Conservation (phyloP, 495 filamentous ascomycete genomes). For the Podospora sp. region DNA sequence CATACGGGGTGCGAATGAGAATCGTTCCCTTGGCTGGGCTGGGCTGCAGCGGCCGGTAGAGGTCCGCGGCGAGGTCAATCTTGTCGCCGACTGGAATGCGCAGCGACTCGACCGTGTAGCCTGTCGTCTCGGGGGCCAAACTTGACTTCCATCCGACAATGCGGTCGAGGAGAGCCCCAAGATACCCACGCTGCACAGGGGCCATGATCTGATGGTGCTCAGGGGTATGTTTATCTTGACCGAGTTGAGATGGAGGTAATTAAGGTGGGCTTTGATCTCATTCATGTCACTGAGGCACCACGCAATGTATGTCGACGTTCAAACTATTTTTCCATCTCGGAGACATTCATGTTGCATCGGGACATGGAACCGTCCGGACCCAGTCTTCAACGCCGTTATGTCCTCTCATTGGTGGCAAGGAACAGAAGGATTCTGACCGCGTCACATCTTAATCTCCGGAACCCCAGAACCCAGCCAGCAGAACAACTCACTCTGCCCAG, state of each 20-base stretch:
- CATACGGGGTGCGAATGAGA: conserved; percentile 19
- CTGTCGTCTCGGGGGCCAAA: neutral
- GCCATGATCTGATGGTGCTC: neutral
- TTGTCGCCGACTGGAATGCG: neutral
- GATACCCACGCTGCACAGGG: neutral
- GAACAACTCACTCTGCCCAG: too few relatives aligned
- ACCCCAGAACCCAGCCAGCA: neutral
- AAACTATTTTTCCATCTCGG: too few relatives aligned
- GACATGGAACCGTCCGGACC: too few relatives aligned
- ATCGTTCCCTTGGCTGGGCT: neutral
- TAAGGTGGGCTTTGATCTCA: too few relatives aligned
- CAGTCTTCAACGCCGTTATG: too few relatives aligned
- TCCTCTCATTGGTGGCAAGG: neutral
- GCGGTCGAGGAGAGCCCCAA: neutral
- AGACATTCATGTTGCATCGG: too few relatives aligned
- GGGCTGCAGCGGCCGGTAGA: neutral
- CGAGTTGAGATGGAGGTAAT: too few relatives aligned
- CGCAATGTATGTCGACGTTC: too few relatives aligned
- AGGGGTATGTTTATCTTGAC: neutral
- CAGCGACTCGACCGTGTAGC: neutral
- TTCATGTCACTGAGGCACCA: too few relatives aligned
- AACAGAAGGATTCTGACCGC: neutral
- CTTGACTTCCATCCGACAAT: neutral
- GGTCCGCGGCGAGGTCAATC: neutral
- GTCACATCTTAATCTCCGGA: neutral